phyloP scores from a whole-genome alignment of 305 asterid species.

The Solanum hybrid region DNA sequence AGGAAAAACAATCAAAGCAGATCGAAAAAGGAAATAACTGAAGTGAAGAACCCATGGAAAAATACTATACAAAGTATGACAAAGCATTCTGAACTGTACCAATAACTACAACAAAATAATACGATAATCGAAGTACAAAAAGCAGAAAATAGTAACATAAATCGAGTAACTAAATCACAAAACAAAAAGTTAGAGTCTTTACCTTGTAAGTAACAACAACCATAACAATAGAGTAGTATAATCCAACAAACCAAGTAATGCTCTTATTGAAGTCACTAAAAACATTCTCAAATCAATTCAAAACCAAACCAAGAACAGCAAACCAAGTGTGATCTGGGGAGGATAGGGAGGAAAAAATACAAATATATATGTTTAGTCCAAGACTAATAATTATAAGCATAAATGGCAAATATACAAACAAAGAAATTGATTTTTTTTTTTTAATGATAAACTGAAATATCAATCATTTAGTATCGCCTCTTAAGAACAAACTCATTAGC shows the following conservation, averaged over 20 bases:
- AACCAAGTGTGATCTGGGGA: background rate
- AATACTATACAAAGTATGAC: background rate
- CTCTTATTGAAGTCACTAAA: background rate
- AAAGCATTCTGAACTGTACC: background rate
- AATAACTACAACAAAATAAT: background rate
- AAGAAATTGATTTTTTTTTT: background rate
- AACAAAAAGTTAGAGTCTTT: slow-evolving; percentile 1
- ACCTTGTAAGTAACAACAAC: slow-evolving; percentile 21
- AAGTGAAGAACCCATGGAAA: background rate
- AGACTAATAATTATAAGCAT: background rate
- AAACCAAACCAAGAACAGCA: background rate
- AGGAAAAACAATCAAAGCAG: background rate
- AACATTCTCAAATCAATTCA: background rate
- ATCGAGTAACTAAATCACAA: background rate
- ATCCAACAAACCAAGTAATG: background rate
- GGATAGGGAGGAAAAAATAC: background rate
- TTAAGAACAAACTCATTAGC: background rate
- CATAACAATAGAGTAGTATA: background rate
- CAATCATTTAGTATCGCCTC: background rate
- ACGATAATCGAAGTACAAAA: background rate
- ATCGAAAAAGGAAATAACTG: background rate
- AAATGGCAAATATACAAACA: background rate
- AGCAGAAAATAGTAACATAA: background rate
- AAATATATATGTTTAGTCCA: background rate
- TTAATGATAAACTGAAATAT: background rate